These are phyloP conservation scores for Boletus rufocinnamomeus DNA, from an alignment of 768 basidiomycete species.

Conservation along the genomic window DNA sequence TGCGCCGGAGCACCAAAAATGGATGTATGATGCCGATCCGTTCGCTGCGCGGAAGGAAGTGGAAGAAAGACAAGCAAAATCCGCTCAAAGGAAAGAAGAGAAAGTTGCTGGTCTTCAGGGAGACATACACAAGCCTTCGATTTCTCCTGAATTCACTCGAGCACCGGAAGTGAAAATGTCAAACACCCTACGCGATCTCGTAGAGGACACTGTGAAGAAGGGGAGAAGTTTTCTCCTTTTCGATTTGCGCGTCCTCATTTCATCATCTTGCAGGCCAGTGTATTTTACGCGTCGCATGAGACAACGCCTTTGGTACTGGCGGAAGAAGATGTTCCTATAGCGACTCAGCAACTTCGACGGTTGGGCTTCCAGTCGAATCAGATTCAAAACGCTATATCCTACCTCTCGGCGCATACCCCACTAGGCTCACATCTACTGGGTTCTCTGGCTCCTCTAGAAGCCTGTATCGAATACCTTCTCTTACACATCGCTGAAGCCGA, in stretches of 20 bases:
- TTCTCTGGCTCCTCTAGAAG: slow-evolving; percentile 65
- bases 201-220: slow-evolving; percentile 81
- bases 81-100: slow-evolving; percentile 48
- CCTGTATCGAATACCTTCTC: slow-evolving; percentile 82
- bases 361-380: slow-evolving; percentile 70
- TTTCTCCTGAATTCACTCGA: slow-evolving; percentile 44
- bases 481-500: slow-evolving; percentile 86
- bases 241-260: not conserved
- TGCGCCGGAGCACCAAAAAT: slow-evolving; percentile 67
- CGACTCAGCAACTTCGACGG: slow-evolving; percentile 56
- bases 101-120: slow-evolving; percentile 11
- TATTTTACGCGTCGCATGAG: slow-evolving; percentile 48
- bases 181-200: slow-evolving; percentile 66
- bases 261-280: slow-evolving; percentile 44
- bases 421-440: slow-evolving; percentile 63
- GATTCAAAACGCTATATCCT: slow-evolving; percentile 52
- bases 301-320: slow-evolving; percentile 38
- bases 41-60: slow-evolving; percentile 74
- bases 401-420: slow-evolving; percentile 57
- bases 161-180: slow-evolving; percentile 87
- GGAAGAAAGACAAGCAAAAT: slow-evolving; percentile 62
- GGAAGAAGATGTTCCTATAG: slow-evolving; percentile 42
- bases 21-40: slow-evolving; percentile 90
- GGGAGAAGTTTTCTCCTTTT: slow-evolving; percentile 37
- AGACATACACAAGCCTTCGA: slow-evolving; percentile 18